phyloP scores from a whole-genome alignment of 257 asterid species.

The Cordia subcordata region DNA sequence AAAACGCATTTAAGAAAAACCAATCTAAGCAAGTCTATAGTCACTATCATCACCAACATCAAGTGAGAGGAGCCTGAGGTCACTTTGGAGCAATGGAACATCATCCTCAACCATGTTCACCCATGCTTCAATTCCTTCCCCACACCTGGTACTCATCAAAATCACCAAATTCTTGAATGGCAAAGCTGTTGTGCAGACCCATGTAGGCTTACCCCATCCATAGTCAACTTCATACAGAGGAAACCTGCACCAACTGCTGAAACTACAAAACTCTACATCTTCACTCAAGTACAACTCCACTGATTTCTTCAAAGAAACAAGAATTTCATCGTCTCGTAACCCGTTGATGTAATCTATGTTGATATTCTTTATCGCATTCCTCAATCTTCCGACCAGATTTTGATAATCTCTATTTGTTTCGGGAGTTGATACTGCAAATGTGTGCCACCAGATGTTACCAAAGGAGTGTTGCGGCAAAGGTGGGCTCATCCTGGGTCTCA shows the following conservation, averaged over 20 bases:
- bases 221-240: slow-evolving; percentile 46
- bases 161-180: slow-evolving; percentile 25
- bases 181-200: slow-evolving; percentile 26
- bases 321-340: slow-evolving; percentile 12
- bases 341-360: slow-evolving; percentile 18
- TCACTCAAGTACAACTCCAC: slow-evolving; percentile 3
- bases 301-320: background rate
- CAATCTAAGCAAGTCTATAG: too few relatives aligned
- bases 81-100: slow-evolving; percentile 2
- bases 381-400: slow-evolving; percentile 21
- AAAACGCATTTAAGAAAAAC: too few relatives aligned
- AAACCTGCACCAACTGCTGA: slow-evolving; percentile 49
- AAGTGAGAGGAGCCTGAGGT: background rate
- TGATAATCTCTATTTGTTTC: background rate
- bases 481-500: slow-evolving; percentile 27
- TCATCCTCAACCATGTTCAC: slow-evolving; percentile 28
- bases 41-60: too few relatives aligned
- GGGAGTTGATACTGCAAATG: slow-evolving; percentile 10
- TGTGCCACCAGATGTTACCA: slow-evolving; percentile 23
- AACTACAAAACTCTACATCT: slow-evolving; percentile 19
- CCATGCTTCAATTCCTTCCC: slow-evolving; percentile 52
- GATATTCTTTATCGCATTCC: slow-evolving; percentile 25
- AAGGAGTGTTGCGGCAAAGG: slow-evolving; percentile 11
- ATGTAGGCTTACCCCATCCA: slow-evolving; percentile 43
- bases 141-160: slow-evolving; percentile 30